Base-by-base conservation (phyloP, 257 asterid genomes). In the Haberlea rhodopensis region DNA sequence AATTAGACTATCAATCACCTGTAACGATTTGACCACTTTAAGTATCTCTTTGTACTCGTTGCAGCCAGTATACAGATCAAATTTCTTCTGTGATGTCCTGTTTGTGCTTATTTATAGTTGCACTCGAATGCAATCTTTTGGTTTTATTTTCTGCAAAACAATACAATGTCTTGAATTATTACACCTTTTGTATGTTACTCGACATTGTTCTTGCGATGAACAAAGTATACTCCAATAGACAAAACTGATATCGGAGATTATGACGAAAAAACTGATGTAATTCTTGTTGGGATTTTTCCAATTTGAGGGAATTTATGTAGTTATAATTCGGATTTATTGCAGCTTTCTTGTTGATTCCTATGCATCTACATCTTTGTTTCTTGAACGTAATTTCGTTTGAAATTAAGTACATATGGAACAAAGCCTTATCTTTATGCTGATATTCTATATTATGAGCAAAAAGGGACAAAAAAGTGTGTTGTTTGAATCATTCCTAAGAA, bases 101-200 rank as follows among this genome's bases (percentile, higher is more conserved):
- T 66, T 71, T 78, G 66, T 57, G 81, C 75, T 57, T 81, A 28
- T 64, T 71, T 18, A 70, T 37, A 0, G 85, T 81, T 9, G 79
- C 74, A 40, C 85, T 81, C 2, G 87, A 75, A 69, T 84, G 81
- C 61, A 78, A 24, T 68, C n/a, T n/a, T n/a, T 76, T 74, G 4
- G 40, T 69, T 13, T 63, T 57, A 16, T 45, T 22, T 22, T 40
- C 83, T 78, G 66, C 65, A 26, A 18, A 13, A 46, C 3, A 56
- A 49, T 2, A n/a, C n/a, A n/a, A 20, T 2, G 31, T 79, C 87
- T 54, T 81, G 91, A 59, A 81, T 59, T 18, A 84, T 72, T 18
- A 84, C 63, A 80, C 72, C 66, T 67, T 77, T 13, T 80, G 81
- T 13, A 16, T 51, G 67, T 31, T 52, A 19, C 51, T 70, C 11